Base-by-base conservation (phyloP, 2,329 filamentous ascomycete genomes). In the Fusarium verticillioides region DNA sequence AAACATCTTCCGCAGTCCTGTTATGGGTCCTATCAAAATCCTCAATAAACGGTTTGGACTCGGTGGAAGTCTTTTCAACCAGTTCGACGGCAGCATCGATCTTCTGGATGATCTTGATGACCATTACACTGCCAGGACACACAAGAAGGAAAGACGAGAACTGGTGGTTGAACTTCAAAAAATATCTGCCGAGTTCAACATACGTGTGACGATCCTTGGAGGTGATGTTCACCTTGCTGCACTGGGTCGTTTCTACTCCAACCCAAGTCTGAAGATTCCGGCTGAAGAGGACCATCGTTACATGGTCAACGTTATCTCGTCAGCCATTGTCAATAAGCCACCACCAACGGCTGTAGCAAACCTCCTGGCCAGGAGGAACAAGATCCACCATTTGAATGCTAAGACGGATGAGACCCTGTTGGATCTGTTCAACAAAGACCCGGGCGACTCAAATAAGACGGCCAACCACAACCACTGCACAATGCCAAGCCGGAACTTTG, bases 201-300 rank as follows among this genome's bases (percentile, higher is more conserved):
- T 97, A 23, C 93, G 96, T 60, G 88, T 98, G 61, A 98, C 95
- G 8, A 97, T 99, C 70, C 87, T 99, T 8, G 93, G 96, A 75
- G 96, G 96, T 32, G 96, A 98, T 79, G 96, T 98, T 47, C 96
- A 98, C 81, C 85, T 98, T 43, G 95, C 94, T 34, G 96, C 95
- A 18, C 87, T 98, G 32, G 96, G 96, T 1, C 94, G 96, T 69
- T 98, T 99, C 85, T 98, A 97, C 85, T 95, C 94, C 21, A 96
- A 96, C 78, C 94, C 94, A 12, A 92, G 91, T 76, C 87, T 96
- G 49, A 88, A 91, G 60, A 88, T 97, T 39, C 88, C 94, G 2
- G 92, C 91, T 62, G 93, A 96, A 79, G 88, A 92, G 66, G 96
- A 99, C 81, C 93, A 94, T 80, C 90, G 96, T 63, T 98, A 98